Evolutionary conservation across 2,329 filamentous ascomycete genomes (phyloP), one percentile per base, ranked within the genome.

Genomic region (Pyrenochaeta sp.): DNA sequence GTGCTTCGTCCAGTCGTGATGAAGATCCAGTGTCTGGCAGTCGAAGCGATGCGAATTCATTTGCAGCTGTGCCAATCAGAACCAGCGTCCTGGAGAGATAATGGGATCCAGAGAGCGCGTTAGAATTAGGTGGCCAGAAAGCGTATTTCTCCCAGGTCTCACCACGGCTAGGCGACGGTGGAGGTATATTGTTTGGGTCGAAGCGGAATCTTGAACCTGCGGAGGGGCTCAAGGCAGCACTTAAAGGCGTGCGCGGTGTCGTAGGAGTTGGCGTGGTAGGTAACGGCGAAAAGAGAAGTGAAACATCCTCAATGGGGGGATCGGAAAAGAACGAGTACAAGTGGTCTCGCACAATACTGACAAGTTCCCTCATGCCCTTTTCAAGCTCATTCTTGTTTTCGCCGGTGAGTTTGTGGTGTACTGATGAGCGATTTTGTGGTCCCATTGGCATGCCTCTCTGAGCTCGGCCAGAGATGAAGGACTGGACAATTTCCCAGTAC

Each of bases 41-140:
- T 10, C 80, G 78, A 19, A 96, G 77, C 19, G 85, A 83, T 1
- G 89, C 89, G 80, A 96, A 87, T 63, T 96, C 92, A 19, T 88
- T 88, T 1, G 90, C 89, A 3, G 89, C 92, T 2, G 87, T 87
- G n/a, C 93, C 91, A 3, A 99, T 84, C 3, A 96, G 77, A 0
- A 85, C 79, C 15, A 97, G 77, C 67, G 94, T 87, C 67, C 88
- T 90, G 36, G 88, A 85, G 4, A 99, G 80, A 63, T 96, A 96
- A 68, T 96, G 84, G 2, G 93, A 89, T n/a, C 89, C 93, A 45
- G 91, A 95, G 17, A 97, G 76, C 0, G 92, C 92, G 65, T 96
- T 97, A 2, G 91, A 89, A 74, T 89, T 87, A 0, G 93, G 94
- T 3, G 93, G 92, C 92, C 93, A 97, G 71, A 97, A 99, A 0